Conservation (phyloP, 352 stramenopile genomes). For the Phytophthora palmivora region DNA sequence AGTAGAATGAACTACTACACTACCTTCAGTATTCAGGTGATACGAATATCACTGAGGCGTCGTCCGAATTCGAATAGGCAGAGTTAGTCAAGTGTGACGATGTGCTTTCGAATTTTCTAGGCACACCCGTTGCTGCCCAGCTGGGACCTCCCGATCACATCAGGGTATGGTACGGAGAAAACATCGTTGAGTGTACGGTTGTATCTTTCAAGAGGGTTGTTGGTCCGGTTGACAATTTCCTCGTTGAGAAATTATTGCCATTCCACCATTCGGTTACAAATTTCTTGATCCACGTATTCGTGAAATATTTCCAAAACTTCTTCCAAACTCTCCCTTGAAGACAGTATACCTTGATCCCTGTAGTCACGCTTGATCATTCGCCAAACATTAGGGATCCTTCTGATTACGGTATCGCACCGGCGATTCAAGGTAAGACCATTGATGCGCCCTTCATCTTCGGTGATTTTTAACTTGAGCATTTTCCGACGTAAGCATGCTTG, state of each 20-base stretch:
- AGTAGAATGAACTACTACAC: too few species aligned
- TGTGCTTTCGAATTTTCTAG: too few species aligned
- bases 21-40: too few species aligned
- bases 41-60: too few species aligned
- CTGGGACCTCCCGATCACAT: too few species aligned
- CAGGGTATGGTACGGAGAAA: background rate
- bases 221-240: conserved; percentile 2
- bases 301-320: conserved; percentile 12
- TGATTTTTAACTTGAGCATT: conserved; percentile 16
- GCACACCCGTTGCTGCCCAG: too few species aligned
- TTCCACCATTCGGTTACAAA: conserved; percentile 4
- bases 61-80: too few species aligned
- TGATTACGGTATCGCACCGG: background rate
- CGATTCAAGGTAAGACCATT: conserved; percentile 4
- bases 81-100: too few species aligned
- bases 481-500: conserved; percentile 13
- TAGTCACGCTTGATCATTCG: conserved; percentile 2
- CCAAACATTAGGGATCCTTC: background rate
- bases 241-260: background rate
- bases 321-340: conserved; percentile 17
- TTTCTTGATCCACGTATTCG: conserved; percentile 8
- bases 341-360: background rate
- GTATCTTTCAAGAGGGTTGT: background rate
- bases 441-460: conserved; percentile 2
- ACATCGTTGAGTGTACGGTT: background rate